Evolutionary conservation across 805 yeast species (phyloP), one percentile per base, ranked within the genome.

Genomic region (Phaffomyces opuntiae): DNA sequence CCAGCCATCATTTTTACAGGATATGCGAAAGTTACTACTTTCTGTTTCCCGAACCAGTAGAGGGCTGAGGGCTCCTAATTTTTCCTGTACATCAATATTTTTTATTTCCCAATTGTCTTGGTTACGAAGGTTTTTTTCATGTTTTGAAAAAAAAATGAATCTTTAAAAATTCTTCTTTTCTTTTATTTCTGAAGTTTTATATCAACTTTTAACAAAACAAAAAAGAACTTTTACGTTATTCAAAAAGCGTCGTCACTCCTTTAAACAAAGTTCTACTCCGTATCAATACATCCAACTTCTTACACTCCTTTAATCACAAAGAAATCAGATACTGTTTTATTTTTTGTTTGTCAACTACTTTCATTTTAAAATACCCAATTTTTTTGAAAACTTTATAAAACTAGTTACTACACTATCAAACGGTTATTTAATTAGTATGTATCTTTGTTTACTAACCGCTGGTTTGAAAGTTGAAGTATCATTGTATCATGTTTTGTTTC

Each of bases 251-350:
- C 35, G 24, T 38, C 44, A 43, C 38, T 29, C 47, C 35, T 32
- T 17, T 21, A 19, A 17, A 19, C 14, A 26, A 26, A 25, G 34
- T 39, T 34, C 38, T 40, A 6, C 11, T 8, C 25, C 36, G 49
- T 44, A 42, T 36, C 39, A 35, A 39, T 34, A 9, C 21, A 44
- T 54, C 65, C 67, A 63, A 63, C 67, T 63, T 57, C 55, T 55
- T 62, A 63, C 66, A 60, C 56, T 63, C 67, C 67, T 63, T 61
- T 51, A 19, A 14, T 33, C 7, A 5, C 21, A 7, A 12, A 21
- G 33, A 27, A 29, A 9, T 36, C 19, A 41, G 39, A 42, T 37
- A 41, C 43, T 2, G 9, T 13, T 35, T 44, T 17, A 17, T 17
- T 42, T n/a, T 21, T 38, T n/a, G 27, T n/a, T 16, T 16, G 35